Percentiles rank a stretch among this genome's conserved stretches.
Evolutionary conservation across 345 rosid species (phyloP).

Genomic region (Gossypium turneri): DNA sequence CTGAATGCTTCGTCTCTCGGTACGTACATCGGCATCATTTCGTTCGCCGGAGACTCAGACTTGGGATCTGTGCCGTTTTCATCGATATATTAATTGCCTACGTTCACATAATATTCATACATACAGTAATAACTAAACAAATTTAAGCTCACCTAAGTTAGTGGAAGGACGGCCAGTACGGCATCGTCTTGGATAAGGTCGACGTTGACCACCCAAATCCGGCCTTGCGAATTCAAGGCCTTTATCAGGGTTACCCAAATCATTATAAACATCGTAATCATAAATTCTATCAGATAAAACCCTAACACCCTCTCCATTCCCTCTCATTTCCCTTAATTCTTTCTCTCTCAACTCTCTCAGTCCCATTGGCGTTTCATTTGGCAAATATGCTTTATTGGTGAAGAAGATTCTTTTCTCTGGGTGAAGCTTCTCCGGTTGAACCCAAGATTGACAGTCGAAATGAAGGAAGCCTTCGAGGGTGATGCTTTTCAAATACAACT

Average conservation of each 20-base stretch:
- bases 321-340: slow-evolving; percentile 12
- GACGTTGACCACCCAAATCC: slow-evolving; percentile 1
- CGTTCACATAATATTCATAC: no score
- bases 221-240: slow-evolving; percentile 11
- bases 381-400: slow-evolving; percentile 44
- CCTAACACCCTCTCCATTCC: slow-evolving; percentile 5
- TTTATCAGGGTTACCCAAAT: slow-evolving; percentile 17
- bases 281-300: slow-evolving; percentile 4
- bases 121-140: no score
- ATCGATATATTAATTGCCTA: not conserved
- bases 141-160: not conserved
- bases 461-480: slow-evolving; percentile 77
- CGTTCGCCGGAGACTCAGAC: slow-evolving; percentile 2
- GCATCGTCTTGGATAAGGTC: slow-evolving; percentile 16
- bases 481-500: slow-evolving; percentile 77
- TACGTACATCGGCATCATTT: slow-evolving; percentile 11
- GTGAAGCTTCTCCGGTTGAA: slow-evolving; percentile 66
- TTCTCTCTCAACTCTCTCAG: slow-evolving; percentile 5
- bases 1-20: slow-evolving; percentile 20
- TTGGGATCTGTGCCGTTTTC: slow-evolving; percentile 8
- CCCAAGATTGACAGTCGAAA: slow-evolving; percentile 94
- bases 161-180: slow-evolving; percentile 17
- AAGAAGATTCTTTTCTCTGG: slow-evolving; percentile 70
- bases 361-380: slow-evolving; percentile 15
- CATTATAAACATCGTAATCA: slow-evolving; percentile 18